Evolutionary conservation across 2,329 filamentous ascomycete species (phyloP).

Genomic region (Zymoseptoria passerinii): DNA sequence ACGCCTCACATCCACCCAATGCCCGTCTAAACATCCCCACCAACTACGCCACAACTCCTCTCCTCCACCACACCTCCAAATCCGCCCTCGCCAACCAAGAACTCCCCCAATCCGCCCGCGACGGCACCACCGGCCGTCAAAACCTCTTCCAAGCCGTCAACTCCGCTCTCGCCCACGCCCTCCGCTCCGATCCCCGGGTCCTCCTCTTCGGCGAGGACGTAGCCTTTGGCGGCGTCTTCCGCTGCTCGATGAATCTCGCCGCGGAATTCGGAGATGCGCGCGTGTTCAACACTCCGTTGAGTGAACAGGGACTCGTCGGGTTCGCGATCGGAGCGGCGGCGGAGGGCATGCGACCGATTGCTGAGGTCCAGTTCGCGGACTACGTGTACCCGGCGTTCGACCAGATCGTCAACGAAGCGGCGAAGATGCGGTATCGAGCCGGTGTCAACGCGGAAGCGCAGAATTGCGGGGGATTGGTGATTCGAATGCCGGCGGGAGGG

Average conservation of each 20-base stretch:
- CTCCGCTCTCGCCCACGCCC: conserved; percentile 71
- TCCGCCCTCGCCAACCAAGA: conserved; percentile 63
- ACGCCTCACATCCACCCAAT: conserved; percentile 43
- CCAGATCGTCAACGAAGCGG: conserved; percentile 87
- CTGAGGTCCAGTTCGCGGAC: conserved; percentile 93
- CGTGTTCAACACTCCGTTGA: conserved; percentile 93
- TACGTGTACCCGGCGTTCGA: conserved; percentile 92
- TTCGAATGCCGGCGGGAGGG: conserved; percentile 82
- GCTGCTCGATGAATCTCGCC: conserved; percentile 74
- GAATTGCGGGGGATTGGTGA: conserved; percentile 65
- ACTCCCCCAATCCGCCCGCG: conserved; percentile 43
- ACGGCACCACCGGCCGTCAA: conserved; percentile 64
- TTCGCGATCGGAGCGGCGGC: conserved; percentile 87
- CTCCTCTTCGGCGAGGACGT: conserved; percentile 95
- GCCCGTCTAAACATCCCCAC: conserved; percentile 72
- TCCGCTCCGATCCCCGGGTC: conserved; percentile 76
- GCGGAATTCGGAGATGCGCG: conserved; percentile 79
- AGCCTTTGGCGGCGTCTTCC: conserved; percentile 91
- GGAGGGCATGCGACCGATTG: conserved; percentile 84
- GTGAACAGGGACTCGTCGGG: conserved; percentile 88
- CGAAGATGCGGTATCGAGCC: conserved; percentile 74
- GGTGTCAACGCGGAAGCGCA: conserved; percentile 38
- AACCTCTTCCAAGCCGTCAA: conserved; percentile 95
- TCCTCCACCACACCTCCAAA: conserved; percentile 73
- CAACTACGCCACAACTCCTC: conserved; percentile 73